Conservation (phyloP, 805 yeast species). For the Kluyveromyces siamensis region DNA sequence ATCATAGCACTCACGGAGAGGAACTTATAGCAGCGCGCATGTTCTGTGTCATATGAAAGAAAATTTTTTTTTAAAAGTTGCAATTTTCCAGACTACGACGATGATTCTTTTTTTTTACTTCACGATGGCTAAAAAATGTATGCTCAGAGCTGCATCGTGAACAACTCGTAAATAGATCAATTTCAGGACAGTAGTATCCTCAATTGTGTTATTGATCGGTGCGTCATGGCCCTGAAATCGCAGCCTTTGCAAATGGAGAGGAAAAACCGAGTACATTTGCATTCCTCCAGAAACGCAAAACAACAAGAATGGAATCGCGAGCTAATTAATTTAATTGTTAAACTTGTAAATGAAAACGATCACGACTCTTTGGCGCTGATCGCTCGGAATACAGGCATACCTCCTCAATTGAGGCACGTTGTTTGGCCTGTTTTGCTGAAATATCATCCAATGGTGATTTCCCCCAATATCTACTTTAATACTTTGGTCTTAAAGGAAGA, state of each 20-base stretch:
- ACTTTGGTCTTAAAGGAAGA: slow-evolving; percentile 12
- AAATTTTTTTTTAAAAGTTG: no score
- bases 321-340: slow-evolving; percentile 41
- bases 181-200: no score
- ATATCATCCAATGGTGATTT: slow-evolving; percentile 75
- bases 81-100: no score
- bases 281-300: slow-evolving; percentile 21
- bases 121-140: no score
- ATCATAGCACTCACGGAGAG: no score
- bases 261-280: slow-evolving; percentile 11
- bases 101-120: no score
- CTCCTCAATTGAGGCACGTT: slow-evolving; percentile 65
- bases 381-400: slow-evolving; percentile 78
- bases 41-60: no score
- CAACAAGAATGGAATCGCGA: slow-evolving; percentile 21
- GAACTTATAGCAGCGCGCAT: no score
- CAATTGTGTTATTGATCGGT: neutral
- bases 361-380: slow-evolving; percentile 68
- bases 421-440: slow-evolving; percentile 81
- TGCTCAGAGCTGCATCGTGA: no score
- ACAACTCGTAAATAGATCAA: no score
- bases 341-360: slow-evolving; percentile 49
- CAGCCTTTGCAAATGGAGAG: slow-evolving; percentile 4
- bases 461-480: slow-evolving; percentile 66
- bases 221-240: neutral